Evolutionary conservation across 345 rosid genomes (phyloP).

Genomic region (Eutrema japonicum): DNA sequence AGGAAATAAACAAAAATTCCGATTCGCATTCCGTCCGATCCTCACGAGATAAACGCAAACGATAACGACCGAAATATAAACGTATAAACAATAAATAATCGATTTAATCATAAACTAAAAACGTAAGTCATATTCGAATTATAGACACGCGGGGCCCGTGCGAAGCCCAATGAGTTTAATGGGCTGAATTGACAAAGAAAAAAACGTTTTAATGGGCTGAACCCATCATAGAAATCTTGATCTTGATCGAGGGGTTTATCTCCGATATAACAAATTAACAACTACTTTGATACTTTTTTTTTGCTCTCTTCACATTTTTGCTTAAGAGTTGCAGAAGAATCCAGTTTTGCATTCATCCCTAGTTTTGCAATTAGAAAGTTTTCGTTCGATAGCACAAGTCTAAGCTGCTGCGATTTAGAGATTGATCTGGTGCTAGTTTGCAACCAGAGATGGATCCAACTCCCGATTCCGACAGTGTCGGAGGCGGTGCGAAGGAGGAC

Average conservation of each 20-base stretch:
- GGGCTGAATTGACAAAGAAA: neutral
- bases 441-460: conserved; percentile 43
- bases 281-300: neutral
- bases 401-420: neutral
- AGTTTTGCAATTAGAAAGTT: neutral
- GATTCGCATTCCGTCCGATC: conserved; percentile 27
- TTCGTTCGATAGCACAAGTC: conserved; percentile 1
- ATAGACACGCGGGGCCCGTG: neutral
- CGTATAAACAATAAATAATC: neutral
- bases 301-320: neutral
- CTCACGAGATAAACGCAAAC: conserved; percentile 30
- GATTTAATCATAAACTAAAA: neutral
- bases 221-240: neutral
- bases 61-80: neutral
- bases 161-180: too few relatives aligned
- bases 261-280: neutral
- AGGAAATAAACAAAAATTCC: conserved; percentile 17
- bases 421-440: neutral
- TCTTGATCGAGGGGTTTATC: conserved; percentile 42
- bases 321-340: conserved; percentile 12
- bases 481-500: conserved; percentile 53
- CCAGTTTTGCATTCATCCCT: neutral
- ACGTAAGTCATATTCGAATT: neutral
- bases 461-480: conserved; percentile 58
- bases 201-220: conserved; percentile 8